A percentile compares a stretch with the other conserved stretches of the same genome.
Evolutionary conservation across 148 eudicot genomes (phyloP).

Genomic region (Diospyros lotus): DNA sequence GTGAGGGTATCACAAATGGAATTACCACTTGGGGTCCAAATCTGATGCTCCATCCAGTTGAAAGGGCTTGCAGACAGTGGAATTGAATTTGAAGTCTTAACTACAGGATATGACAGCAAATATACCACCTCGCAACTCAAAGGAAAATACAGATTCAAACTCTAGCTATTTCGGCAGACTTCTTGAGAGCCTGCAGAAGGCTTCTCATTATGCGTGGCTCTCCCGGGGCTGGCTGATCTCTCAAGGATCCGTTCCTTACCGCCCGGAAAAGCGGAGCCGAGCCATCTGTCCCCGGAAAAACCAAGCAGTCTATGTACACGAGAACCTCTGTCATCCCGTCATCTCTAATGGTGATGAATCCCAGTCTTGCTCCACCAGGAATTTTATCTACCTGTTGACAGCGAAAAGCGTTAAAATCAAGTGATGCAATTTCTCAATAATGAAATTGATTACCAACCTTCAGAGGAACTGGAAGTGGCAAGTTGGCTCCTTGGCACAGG

Average conservation of each 20-base stretch:
- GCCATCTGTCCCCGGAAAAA: slow-evolving; percentile 42
- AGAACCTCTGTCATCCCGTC: slow-evolving; percentile 52
- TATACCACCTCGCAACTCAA: not conserved
- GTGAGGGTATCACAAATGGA: too few species aligned
- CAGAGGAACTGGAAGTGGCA: slow-evolving; percentile 83
- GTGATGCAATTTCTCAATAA: not conserved
- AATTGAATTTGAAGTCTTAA: too few species aligned
- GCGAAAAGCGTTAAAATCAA: too few species aligned
- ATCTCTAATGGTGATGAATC: slow-evolving; percentile 56
- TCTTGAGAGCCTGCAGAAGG: slow-evolving; percentile 64
- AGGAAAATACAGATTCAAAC: slow-evolving; percentile 15
- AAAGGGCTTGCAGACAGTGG: too few species aligned
- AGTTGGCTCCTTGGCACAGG: slow-evolving; percentile 86
- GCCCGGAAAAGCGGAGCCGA: slow-evolving; percentile 61
- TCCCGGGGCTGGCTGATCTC: slow-evolving; percentile 66
- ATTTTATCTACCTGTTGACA: slow-evolving; percentile 78
- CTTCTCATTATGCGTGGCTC: slow-evolving; percentile 91
- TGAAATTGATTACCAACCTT: slow-evolving; percentile 49
- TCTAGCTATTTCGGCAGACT: slow-evolving; percentile 66
- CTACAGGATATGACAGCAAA: too few species aligned
- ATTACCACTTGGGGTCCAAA: too few species aligned
- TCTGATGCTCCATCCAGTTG: too few species aligned
- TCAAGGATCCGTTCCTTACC: slow-evolving; percentile 56
- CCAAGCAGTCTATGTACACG: slow-evolving; percentile 77
- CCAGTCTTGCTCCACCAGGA: slow-evolving; percentile 76